phyloP scores from a whole-genome alignment of 345 rosid species.

The Gossypium thurberi region DNA sequence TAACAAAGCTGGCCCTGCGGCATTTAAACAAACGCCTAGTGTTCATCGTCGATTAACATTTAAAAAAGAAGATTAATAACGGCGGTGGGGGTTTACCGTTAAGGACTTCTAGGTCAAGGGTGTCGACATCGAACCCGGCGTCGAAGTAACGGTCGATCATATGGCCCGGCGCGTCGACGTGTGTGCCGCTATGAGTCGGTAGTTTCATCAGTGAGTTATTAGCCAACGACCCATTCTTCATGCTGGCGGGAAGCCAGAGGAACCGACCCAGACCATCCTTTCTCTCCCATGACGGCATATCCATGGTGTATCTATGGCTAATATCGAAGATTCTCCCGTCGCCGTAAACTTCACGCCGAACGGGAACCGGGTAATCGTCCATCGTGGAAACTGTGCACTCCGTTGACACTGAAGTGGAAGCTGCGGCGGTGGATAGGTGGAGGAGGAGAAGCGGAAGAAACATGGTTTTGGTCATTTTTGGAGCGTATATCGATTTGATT shows the following conservation, averaged over 20 bases:
- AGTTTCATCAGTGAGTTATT: slow-evolving; percentile 75
- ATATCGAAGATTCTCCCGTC: slow-evolving; percentile 68
- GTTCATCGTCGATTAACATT: too few species aligned
- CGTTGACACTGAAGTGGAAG: slow-evolving; percentile 19
- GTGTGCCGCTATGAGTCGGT: slow-evolving; percentile 77
- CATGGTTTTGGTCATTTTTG: slow-evolving; percentile 5
- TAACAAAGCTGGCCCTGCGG: slow-evolving; percentile 43
- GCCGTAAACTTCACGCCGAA: slow-evolving; percentile 56
- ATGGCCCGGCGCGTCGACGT: slow-evolving; percentile 89
- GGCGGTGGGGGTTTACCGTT: slow-evolving; percentile 34
- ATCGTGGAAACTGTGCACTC: neutral
- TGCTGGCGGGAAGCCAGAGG: slow-evolving; percentile 63
- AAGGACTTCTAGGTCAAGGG: slow-evolving; percentile 67
- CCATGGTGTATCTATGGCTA: slow-evolving; percentile 50
- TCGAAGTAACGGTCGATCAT: slow-evolving; percentile 67
- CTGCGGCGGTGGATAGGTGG: neutral
- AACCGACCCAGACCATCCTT: slow-evolving; percentile 50
- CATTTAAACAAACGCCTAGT: neutral
- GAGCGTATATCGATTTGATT: neutral
- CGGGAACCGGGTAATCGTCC: slow-evolving; percentile 21
- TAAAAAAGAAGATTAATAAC: neutral
- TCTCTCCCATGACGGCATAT: slow-evolving; percentile 48
- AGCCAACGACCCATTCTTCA: slow-evolving; percentile 76
- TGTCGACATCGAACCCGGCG: slow-evolving; percentile 80
- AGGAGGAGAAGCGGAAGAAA: neutral